Percentiles rank a stretch among this genome's conserved stretches.
Conservation (phyloP, 345 rosid genomes). For the Salix suchowensis region DNA sequence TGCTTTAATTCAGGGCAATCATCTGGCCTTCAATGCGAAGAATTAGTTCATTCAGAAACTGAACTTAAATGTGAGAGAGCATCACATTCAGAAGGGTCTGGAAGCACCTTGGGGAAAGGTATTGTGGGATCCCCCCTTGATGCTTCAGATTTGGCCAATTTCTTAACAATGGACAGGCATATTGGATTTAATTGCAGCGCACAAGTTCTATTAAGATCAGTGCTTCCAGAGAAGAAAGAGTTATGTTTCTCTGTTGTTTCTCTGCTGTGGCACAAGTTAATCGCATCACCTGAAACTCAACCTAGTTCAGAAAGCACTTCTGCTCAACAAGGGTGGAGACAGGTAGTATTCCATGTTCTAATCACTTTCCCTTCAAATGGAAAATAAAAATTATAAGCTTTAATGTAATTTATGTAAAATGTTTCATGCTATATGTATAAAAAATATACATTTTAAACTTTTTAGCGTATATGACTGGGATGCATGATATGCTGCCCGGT, state of each 20-base stretch:
- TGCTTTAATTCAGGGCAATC: constrained; percentile 40
- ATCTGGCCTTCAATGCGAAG: constrained; percentile 37
- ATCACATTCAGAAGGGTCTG: constrained; percentile 37
- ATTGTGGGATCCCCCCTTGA: constrained; percentile 61
- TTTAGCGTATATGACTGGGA: not conserved
- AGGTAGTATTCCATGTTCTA: constrained; percentile 44
- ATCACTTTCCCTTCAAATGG: not conserved
- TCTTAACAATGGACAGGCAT: constrained; percentile 86
- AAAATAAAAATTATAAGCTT: not conserved
- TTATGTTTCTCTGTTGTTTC: constrained; percentile 93
- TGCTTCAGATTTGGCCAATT: constrained; percentile 96
- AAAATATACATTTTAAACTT: not conserved
- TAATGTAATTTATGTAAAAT: not conserved
- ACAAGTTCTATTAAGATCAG: constrained; percentile 73
- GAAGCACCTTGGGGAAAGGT: constrained; percentile 50
- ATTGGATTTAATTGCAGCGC: constrained; percentile 81
- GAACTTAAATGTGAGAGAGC: constrained; percentile 40
- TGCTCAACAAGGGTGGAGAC: constrained; percentile 99
- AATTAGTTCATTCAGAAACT: constrained; percentile 34
- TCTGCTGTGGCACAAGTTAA: constrained; percentile 84
- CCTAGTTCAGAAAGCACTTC: constrained; percentile 91
- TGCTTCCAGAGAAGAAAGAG: constrained; percentile 87
- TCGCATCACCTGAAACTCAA: constrained; percentile 85
- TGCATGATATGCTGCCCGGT: not conserved
- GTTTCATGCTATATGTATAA: not conserved